Base-by-base conservation (phyloP, 2,329 filamentous ascomycete genomes). In the Pseudogymnoascus sp. region DNA sequence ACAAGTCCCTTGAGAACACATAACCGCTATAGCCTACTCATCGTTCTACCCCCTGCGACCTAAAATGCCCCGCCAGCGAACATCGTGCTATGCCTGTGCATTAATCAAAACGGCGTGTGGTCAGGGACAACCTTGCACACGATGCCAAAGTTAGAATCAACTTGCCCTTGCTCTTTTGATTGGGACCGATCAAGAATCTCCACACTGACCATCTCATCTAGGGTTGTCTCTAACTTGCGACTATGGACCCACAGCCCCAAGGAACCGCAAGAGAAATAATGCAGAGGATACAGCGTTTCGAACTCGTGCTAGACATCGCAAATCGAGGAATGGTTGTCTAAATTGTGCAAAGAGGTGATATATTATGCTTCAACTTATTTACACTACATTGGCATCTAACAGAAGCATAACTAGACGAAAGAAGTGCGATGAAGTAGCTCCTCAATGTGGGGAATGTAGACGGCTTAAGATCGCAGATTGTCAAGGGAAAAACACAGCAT, bases 341-440 rank as follows among this genome's bases (percentile, higher is more conserved):
- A 62, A 22, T 33, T 62, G 60, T 28, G 14, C 30, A 19, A 45
- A 23, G 14, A 42, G 59, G 59, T 61, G 35, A 45, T n/a, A 4
- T 7, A 39, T 16, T 16, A 49, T 23, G 11, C 28, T 25, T 25
- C 8, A 19, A 38, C 58, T 60, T 33, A 45, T 45, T 45, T 45
- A 22, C 55, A 39, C 36, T 9, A 39, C 36, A 19, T 39, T 39
- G 36, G 36, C 36, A 19, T 39, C 36, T 39, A 19, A 39, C 36
- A 39, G 5, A 39, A 39, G 5, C 36, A 39, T 39, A 19, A n/a
- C 41, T 35, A 35, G 60, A 55, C 42, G 60, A 30, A 62, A 62
- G 35, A 62, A 62, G 42, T 62, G 60, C 35, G 41, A 62, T 39
- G 60, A 62, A 22, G 22, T 30, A 28, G 38, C 25, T 30, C 60